These are phyloP conservation scores for Plasmodium adleri DNA, from an alignment of 169 alveolate genomes.

Conservation along the genomic window DNA sequence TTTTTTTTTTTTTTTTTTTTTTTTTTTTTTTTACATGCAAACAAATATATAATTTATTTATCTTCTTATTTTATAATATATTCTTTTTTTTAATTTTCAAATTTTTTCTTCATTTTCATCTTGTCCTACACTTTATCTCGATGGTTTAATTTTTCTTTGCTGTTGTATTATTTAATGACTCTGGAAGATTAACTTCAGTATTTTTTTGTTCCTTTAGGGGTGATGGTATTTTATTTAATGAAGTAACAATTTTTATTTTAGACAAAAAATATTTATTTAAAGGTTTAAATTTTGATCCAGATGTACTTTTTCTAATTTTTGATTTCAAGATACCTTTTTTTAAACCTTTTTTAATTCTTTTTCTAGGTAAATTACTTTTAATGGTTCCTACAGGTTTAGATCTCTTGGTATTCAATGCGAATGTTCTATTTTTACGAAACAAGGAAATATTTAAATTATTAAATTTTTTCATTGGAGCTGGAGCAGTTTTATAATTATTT, in stretches of 20 bases:
- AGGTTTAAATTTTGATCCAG: conserved; percentile 62
- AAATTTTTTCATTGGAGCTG: conserved; percentile 16
- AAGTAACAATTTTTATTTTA: conserved; percentile 71
- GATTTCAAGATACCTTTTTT: conserved; percentile 16
- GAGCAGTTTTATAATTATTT: conserved; percentile 57
- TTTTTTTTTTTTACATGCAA: conserved; percentile 1
- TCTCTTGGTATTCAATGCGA: conserved; percentile 16
- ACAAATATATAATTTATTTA: not conserved
- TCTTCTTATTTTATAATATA: not conserved
- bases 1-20: not conserved
- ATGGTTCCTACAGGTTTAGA: conserved; percentile 26
- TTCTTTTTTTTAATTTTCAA: conserved; percentile 13
- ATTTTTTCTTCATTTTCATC: not conserved
- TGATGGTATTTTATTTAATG: conserved; percentile 75
- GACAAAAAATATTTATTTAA: conserved; percentile 70
- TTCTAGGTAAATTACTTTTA: conserved; percentile 54
- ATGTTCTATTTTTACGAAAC: conserved; percentile 58
- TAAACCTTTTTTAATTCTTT: conserved; percentile 16
- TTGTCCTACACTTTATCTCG: not conserved
- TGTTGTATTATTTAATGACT: conserved; percentile 50
- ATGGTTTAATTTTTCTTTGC: not conserved
- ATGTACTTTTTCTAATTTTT: conserved; percentile 22
- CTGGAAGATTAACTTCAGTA: conserved; percentile 75
- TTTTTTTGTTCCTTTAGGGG: conserved; percentile 72
- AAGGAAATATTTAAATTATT: conserved; percentile 65